Evolutionary conservation across 2,329 filamentous ascomycete species (phyloP).

Genomic region (Exophiala calicioides): DNA sequence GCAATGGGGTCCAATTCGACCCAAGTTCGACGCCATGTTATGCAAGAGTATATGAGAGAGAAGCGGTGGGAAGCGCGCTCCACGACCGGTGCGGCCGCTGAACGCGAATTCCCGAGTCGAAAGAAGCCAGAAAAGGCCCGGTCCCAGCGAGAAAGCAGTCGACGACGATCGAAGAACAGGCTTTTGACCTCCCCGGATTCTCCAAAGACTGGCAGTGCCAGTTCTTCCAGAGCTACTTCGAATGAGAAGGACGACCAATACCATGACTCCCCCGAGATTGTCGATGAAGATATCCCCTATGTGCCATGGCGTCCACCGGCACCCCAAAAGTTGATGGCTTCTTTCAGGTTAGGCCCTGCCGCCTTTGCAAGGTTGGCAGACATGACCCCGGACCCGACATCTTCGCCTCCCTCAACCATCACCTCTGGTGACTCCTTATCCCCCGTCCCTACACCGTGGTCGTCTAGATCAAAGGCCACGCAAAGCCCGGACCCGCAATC

Average conservation of each 20-base stretch:
- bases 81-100: slow-evolving; percentile 2
- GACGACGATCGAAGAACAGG: neutral
- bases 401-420: slow-evolving; percentile 10
- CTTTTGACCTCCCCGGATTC: neutral
- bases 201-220: neutral
- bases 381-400: slow-evolving; percentile 9
- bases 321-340: neutral
- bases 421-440: slow-evolving; percentile 8
- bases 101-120: slow-evolving; percentile 3
- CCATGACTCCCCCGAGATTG: neutral
- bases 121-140: slow-evolving; percentile 6
- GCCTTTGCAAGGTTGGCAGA: slow-evolving; percentile 22
- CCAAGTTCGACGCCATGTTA: slow-evolving; percentile 46
- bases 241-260: neutral
- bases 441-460: neutral
- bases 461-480: slow-evolving; percentile 7
- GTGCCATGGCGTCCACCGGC: neutral
- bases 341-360: slow-evolving; percentile 10
- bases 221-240: neutral
- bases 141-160: slow-evolving; percentile 2
- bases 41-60: slow-evolving; percentile 46
- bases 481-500: slow-evolving; percentile 34
- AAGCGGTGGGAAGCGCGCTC: slow-evolving; percentile 32
- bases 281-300: slow-evolving; percentile 4
- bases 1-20: slow-evolving; percentile 38